Base-by-base conservation (phyloP, 352 stramenopile genomes). In the Phytophthora melonis region DNA sequence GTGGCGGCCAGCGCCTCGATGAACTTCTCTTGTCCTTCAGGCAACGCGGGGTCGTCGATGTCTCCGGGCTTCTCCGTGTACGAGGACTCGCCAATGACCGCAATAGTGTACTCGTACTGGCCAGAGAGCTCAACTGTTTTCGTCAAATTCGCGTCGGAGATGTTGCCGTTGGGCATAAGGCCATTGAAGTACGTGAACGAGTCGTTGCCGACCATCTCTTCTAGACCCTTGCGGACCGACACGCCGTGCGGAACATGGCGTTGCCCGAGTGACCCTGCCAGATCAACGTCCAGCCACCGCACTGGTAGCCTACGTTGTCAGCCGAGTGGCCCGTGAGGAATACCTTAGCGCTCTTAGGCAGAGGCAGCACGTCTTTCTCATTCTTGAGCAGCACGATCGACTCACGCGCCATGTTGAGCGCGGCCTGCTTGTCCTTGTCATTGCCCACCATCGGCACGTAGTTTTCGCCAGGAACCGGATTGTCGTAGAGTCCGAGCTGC, bases 41-140 rank as follows among this genome's bases (percentile, higher is more conserved):
- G 82, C 10, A 97, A 72, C 0, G 77, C 72, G 3, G 91, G 60
- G 62, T 96, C 79, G 25, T 92, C 70, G 32, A 97, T 89, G 64
- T 97, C 91, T 10, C 90, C 90, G 2, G 79, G 82, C 55, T 96
- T 97, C 58, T 97, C 91, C 1, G 89, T 78, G 70, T 97, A 97
- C 5, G 78, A 53, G 3, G 43, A 49, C 63, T 97, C 91, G 34
- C 91, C 91, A 7, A 97, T 84, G 30, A 74, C 88, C 10, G 91
- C 78, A 16, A 97, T 75, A 0, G 88, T 91, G 76, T 91, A 90
- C n/a, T 77, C 41, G 6, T 86, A 62, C 27, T 78, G 69, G 1
- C 67, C 58, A 4, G 86, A 84, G 7, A 88, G 70, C 2, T 74
- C 23, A 49, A 89, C 91, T 39, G 74, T 80, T 30, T 73, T 82